Evolutionary conservation across 768 basidiomycete species (phyloP), one percentile per base, ranked within the genome.

Genomic region (Boletus tylopilopsis): DNA sequence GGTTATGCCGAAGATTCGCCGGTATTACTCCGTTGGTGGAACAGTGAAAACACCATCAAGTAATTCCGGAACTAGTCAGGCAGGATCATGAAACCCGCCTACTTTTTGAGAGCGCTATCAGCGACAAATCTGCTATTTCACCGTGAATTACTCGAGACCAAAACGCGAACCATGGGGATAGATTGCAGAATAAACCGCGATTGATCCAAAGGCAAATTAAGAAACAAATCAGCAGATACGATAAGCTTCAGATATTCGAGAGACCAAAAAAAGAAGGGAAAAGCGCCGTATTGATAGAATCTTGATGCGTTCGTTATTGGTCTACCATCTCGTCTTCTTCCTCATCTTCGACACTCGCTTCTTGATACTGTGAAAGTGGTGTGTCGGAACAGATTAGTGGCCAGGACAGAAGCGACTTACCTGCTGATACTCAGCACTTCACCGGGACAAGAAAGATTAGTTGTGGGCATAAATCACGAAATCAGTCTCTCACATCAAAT

Each of bases 341-440:
- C 32, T 77, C 76, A n/a, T 72, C 77, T 2, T 63, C 61, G 32
- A 68, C 60, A 1, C 59, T 70, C 15, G 82, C 82, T 61, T 84
- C 82, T 67, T 84, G 83, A 58, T 84, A 85, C 77, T 84, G 55
- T 42, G 50, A 49, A 21, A 36, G 44, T 23, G 15, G 32, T 35
- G 21, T 29, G n/a, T 51, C 19, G 32, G 15, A 43, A 11, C 19
- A 25, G 21, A 32, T 19, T 21, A 23, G 9, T 8, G 47, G 36
- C 23, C 10, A 10, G 34, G 44, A 2, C 36, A 53, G 35, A 49
- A 36, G 29, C 13, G 37, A 45, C 69, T 55, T 58, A 82, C 87
- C 76, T 90, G 90, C 65, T 94, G 90, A 71, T 95, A 95, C 64
- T 97, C 94, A 48, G 90, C 79, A 51, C 88, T 90, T 45, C n/a